These are phyloP conservation scores for Mycena sp. DNA, from an alignment of 1,284 basidiomycete genomes.

Conservation along the genomic window DNA sequence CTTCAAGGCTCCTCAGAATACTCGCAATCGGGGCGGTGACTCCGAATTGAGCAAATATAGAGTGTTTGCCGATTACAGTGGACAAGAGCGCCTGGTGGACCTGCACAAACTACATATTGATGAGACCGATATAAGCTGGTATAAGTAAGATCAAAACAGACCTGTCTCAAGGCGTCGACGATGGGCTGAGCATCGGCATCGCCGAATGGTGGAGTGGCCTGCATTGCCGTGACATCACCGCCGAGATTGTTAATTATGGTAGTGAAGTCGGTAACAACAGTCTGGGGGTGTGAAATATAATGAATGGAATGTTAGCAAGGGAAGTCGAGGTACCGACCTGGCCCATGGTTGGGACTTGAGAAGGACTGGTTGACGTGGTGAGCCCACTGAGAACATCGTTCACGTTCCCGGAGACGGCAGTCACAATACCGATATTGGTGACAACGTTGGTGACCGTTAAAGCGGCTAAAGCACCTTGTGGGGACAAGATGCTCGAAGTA, in stretches of 20 bases:
- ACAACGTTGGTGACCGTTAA: background rate
- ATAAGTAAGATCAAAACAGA: background rate
- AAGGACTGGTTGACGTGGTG: background rate
- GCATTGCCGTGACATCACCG: background rate
- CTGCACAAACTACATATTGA: background rate
- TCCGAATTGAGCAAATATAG: conserved; percentile 11
- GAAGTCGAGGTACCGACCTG: background rate
- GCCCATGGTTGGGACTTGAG: background rate
- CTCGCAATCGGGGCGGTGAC: conserved; percentile 1
- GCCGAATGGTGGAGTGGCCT: background rate
- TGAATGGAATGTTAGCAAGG: background rate
- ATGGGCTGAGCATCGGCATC: background rate
- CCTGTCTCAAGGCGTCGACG: background rate
- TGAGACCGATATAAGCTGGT: too few relatives aligned
- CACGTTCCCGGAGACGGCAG: background rate
- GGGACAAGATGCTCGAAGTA: background rate
- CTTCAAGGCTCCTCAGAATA: background rate
- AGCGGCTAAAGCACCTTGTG: background rate
- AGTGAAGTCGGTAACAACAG: background rate
- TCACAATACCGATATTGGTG: background rate
- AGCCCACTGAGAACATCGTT: background rate
- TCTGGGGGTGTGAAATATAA: too few relatives aligned
- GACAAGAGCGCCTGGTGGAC: conserved; percentile 1
- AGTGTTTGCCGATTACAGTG: conserved; percentile 11
- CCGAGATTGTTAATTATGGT: background rate